Evolutionary conservation across 305 asterid species (phyloP).

Genomic region (Solanum chacoense): DNA sequence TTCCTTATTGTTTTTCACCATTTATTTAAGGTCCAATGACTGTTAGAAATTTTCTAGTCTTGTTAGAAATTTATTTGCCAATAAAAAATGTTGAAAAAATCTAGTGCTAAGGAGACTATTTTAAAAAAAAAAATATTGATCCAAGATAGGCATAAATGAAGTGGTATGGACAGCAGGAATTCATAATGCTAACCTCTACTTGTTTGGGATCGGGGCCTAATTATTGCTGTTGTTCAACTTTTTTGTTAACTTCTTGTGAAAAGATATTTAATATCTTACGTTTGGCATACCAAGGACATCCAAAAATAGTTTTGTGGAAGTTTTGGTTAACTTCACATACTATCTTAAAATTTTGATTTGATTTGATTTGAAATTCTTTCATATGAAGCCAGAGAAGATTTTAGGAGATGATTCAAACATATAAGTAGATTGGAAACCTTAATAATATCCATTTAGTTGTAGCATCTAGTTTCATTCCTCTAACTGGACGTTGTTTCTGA

Average conservation of each 20-base stretch:
- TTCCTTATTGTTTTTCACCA: not conserved
- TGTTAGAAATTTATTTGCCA: not conserved
- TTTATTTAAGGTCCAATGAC: not conserved
- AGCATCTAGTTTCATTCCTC: not conserved
- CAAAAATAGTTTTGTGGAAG: not conserved
- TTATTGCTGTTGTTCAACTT: not conserved
- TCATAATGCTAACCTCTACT: not conserved
- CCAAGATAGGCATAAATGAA: not conserved
- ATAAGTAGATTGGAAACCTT: not conserved
- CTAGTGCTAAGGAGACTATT: not conserved
- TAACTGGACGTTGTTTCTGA: not conserved
- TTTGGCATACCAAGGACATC: not conserved
- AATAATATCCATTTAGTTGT: not conserved
- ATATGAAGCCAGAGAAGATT: not conserved
- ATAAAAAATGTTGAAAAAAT: not conserved
- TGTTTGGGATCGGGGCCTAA: not conserved
- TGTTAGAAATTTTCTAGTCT: not conserved
- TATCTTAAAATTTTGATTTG: not conserved
- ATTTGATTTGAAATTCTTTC: not conserved
- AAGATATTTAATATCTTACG: not conserved
- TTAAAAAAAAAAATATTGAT: not conserved
- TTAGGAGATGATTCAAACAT: not conserved
- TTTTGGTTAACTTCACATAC: not conserved
- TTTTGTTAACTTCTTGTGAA: not conserved
- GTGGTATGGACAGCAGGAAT: not conserved